Evolutionary conservation across 495 filamentous ascomycete species (phyloP), one percentile per base, ranked within the genome.

Genomic region (Penicillium egyptiacum): DNA sequence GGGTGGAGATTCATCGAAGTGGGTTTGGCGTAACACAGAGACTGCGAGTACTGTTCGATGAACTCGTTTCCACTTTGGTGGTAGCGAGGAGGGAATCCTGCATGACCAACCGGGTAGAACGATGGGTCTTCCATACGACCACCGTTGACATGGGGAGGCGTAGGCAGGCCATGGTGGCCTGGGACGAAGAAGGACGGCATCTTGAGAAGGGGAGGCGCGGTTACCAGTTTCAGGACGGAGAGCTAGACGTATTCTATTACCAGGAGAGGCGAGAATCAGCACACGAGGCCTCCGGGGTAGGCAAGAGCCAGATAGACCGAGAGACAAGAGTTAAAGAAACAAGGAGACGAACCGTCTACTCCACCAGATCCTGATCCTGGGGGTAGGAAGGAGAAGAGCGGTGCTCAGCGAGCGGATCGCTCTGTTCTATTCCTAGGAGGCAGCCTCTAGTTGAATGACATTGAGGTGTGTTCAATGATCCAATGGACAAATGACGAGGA

Each of bases 1-100:
- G 62, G 63, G 56, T 76, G 70, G 52, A 71, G 28, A 52, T 68
- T 74, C 69, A 78, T 72, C 53, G 74, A 43, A 47, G 64, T 68
- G n/a, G 74, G 70, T 57, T 78, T 77, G 45, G 61, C 62, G 61
- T 74, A 79, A 49, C 70, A 74, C 44, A 66, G 41, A 16, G 75
- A 73, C 63, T 79, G 77, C 33, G 77, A 75, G 63, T 77, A 79
- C 64, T 78, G 75, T 55, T 79, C 77, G 62, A 79, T 78, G 63
- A 79, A 79, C 48, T 79, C 77, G 53, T 66, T 74, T 54, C 77
- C 77, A 54, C 61, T 76, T 68, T 79, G 77, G 43, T 74, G 68
- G 64, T 77, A 78, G 40, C 75, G 75, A 51, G 70, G 73, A 30
- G 74, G 73, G 56, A 77, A 79, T 42, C 70, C 74, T 40, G 75